Conservation (phyloP, 2,329 filamentous ascomycete species). For the Biscogniauxia marginata region DNA sequence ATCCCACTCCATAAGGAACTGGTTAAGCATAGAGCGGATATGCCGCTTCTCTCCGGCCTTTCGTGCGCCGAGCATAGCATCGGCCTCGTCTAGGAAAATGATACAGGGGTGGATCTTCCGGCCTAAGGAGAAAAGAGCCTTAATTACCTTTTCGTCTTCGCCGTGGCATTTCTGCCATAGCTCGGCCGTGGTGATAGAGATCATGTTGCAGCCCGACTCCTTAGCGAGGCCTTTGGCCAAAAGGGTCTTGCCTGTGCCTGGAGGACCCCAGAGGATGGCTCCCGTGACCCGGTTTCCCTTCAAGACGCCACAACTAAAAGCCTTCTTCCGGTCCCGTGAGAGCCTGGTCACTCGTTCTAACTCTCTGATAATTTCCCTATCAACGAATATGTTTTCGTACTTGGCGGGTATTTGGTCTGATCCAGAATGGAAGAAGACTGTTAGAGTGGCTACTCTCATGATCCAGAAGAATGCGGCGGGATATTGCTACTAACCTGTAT, state of each 20-base stretch:
- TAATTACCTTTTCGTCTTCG: constrained; percentile 30
- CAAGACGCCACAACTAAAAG: not conserved
- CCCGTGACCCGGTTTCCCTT: constrained; percentile 6
- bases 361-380: not conserved
- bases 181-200: constrained; percentile 17
- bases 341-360: not conserved
- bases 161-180: constrained; percentile 17
- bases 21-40: not conserved
- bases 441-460: not conserved
- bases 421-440: not conserved
- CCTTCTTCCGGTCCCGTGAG: not conserved
- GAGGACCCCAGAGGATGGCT: constrained; percentile 30
- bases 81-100: constrained; percentile 32
- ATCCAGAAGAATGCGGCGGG: not conserved
- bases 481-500: not conserved
- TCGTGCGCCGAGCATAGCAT: constrained; percentile 11
- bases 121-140: constrained; percentile 25
- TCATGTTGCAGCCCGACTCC: constrained; percentile 19
- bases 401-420: not conserved
- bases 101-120: constrained; percentile 27
- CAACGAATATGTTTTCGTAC: not conserved
- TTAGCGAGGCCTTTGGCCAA: constrained; percentile 24
- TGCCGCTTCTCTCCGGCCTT: not conserved
- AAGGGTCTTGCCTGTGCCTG: constrained; percentile 31
- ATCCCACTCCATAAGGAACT: constrained; percentile 4